phyloP scores from a whole-genome alignment of 2,329 filamentous ascomycete genomes.

The Cordyceps javanica region DNA sequence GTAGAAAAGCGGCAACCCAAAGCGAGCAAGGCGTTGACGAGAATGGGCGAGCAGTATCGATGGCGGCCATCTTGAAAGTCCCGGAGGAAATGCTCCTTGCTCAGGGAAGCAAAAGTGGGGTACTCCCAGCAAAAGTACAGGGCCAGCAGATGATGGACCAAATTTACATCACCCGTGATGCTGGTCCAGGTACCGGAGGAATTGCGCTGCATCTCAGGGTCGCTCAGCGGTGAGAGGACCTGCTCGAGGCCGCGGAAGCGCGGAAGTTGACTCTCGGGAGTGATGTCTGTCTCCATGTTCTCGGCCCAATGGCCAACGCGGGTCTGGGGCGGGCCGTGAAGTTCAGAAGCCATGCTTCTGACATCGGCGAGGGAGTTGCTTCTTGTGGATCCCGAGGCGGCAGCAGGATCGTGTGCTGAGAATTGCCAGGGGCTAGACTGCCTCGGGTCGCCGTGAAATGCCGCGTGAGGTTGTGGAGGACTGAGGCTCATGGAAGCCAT shows the following conservation, averaged over 20 bases:
- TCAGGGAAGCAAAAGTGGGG: constrained; percentile 66
- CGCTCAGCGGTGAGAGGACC: constrained; percentile 40
- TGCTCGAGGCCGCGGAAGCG: constrained; percentile 40
- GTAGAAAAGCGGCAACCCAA: constrained; percentile 64
- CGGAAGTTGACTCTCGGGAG: constrained; percentile 23
- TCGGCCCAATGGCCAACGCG: constrained; percentile 47
- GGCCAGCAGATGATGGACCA: constrained; percentile 58
- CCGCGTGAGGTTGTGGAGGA: constrained; percentile 22
- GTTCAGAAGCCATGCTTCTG: constrained; percentile 40
- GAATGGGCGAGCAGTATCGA: constrained; percentile 61
- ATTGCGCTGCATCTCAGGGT: constrained; percentile 35
- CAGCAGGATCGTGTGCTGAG: constrained; percentile 38
- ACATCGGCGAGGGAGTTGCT: constrained; percentile 42
- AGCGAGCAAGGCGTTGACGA: constrained; percentile 60
- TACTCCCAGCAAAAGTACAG: constrained; percentile 74
- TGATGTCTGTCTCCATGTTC: constrained; percentile 29
- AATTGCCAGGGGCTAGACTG: constrained; percentile 44
- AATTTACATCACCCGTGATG: constrained; percentile 49
- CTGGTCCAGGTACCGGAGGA: constrained; percentile 50
- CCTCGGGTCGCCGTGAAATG: constrained; percentile 32
- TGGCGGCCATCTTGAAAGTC: constrained; percentile 56
- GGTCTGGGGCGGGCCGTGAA: constrained; percentile 34
- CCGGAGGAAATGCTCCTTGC: constrained; percentile 62
- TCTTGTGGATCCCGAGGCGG: constrained; percentile 30
- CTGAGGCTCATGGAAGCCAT: constrained; percentile 24